Base-by-base conservation (phyloP, 2,329 filamentous ascomycete genomes). In the Botryotinia narcissicola region DNA sequence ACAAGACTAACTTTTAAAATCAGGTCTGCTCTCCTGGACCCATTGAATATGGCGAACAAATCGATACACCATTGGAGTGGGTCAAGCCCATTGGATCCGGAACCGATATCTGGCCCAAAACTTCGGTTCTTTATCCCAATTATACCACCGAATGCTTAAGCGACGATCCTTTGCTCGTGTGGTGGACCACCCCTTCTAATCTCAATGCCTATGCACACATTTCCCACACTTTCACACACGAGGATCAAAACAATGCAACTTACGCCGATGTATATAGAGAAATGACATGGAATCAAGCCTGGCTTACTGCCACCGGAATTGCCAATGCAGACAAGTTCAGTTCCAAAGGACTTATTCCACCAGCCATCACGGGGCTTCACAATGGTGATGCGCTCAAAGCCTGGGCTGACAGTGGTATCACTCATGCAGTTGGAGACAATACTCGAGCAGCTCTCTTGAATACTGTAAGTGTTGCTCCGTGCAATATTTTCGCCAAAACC, bases 221-320 rank as follows among this genome's bases (percentile, higher is more conserved):
- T n/a, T 89, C 88, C 1, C 89, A 91, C 80, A 90, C 89, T 1
- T 90, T 90, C 79, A 87, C 87, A 4, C 89, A 90, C 75, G 82
- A 86, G 76, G 85, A 86, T 75, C 81, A 89, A 73, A 86, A 90
- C 77, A 90, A 90, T 75, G 86, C 88, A 12, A 90, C 88, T 0
- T 90, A 88, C 80, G 78, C 82, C 4, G 89, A 91, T 76, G 83
- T 87, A 2, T 79, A 80, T 73, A 87, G 86, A 76, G 89, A 91
- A 79, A 89, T 90, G 61, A 82, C 83, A 35, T 90, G 88, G 82
- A 91, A 91, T 81, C 83, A 86, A 76, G 86, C 84, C 18, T 91
- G 88, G 88, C 79, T 90, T 60, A 83, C 84, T 74, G 85, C 88
- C 76, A 83, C 85, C 16, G 86, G 87, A 20, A 82, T 90, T 73